Evolutionary conservation across 2,329 filamentous ascomycete species (phyloP).

Genomic region (Trichoderma afroharzianum): DNA sequence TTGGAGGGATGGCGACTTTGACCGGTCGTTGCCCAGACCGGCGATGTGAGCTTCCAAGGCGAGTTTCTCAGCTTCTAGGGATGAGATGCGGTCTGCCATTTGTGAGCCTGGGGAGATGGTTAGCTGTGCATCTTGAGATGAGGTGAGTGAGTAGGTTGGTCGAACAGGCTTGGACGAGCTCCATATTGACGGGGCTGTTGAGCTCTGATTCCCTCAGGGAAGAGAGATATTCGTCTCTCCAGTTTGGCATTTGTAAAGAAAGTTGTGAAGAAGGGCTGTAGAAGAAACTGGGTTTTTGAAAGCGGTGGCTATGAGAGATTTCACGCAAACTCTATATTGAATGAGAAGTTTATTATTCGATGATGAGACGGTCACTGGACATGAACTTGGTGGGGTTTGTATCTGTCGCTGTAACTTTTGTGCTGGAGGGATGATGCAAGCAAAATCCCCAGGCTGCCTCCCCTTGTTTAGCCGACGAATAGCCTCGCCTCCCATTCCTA

Average conservation of each 20-base stretch:
- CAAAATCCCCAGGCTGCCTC: background rate
- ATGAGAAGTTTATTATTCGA: background rate
- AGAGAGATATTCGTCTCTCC: constrained; percentile 77
- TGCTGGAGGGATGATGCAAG: background rate
- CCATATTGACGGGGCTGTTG: constrained; percentile 57
- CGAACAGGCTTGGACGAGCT: constrained; percentile 77
- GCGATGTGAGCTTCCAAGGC: constrained; percentile 32
- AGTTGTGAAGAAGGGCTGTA: background rate
- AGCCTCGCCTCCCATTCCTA: constrained; percentile 22
- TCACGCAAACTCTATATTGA: background rate
- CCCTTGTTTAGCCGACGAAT: constrained; percentile 31
- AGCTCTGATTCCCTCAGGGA: constrained; percentile 70
- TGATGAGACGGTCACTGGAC: background rate
- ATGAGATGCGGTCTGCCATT: constrained; percentile 63
- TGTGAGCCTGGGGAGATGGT: constrained; percentile 50
- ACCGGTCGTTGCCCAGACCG: constrained; percentile 22
- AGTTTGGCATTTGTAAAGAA: constrained; percentile 52
- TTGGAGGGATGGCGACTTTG: constrained; percentile 21
- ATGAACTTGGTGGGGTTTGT: background rate
- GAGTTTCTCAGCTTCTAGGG: constrained; percentile 57
- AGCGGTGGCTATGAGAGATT: background rate
- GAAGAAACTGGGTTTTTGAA: background rate
- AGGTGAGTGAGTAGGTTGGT: constrained; percentile 16
- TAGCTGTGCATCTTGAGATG: constrained; percentile 17
- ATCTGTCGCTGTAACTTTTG: background rate